These are phyloP conservation scores for Chaetomium strumarium DNA, from an alignment of 2,329 filamentous ascomycete genomes.

Conservation along the genomic window DNA sequence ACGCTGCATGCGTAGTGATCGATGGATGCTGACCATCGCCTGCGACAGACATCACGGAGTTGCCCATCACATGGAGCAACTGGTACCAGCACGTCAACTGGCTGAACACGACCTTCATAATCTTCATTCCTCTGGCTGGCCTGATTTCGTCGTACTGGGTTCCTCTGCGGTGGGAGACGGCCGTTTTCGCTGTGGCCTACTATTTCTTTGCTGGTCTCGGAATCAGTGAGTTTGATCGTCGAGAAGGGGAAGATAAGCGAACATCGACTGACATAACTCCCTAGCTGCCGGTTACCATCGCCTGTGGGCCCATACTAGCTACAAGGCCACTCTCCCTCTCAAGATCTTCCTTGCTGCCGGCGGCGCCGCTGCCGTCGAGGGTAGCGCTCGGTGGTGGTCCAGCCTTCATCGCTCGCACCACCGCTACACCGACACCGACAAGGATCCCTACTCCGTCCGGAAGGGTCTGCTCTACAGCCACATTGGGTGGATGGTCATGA, in stretches of 20 bases:
- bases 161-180: constrained; percentile 65
- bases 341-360: constrained; percentile 77
- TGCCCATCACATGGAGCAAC: constrained; percentile 72
- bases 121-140: constrained; percentile 69
- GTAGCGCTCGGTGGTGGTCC: constrained; percentile 85
- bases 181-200: constrained; percentile 67
- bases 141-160: constrained; percentile 72
- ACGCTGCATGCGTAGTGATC: background rate
- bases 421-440: constrained; percentile 87
- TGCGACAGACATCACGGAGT: constrained; percentile 65
- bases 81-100: constrained; percentile 94
- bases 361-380: constrained; percentile 77
- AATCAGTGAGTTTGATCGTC: constrained; percentile 52
- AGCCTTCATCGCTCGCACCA: constrained; percentile 83
- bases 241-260: background rate
- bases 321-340: constrained; percentile 69
- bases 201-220: constrained; percentile 81
- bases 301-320: constrained; percentile 81
- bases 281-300: constrained; percentile 61
- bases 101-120: constrained; percentile 78
- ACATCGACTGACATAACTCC: constrained; percentile 2
- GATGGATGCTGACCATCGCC: constrained; percentile 4
- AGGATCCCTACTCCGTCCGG: constrained; percentile 85
- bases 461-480: constrained; percentile 82
- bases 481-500: constrained; percentile 88